Evolutionary conservation across 768 basidiomycete species (phyloP).

Genomic region (Grammothele lineata): DNA sequence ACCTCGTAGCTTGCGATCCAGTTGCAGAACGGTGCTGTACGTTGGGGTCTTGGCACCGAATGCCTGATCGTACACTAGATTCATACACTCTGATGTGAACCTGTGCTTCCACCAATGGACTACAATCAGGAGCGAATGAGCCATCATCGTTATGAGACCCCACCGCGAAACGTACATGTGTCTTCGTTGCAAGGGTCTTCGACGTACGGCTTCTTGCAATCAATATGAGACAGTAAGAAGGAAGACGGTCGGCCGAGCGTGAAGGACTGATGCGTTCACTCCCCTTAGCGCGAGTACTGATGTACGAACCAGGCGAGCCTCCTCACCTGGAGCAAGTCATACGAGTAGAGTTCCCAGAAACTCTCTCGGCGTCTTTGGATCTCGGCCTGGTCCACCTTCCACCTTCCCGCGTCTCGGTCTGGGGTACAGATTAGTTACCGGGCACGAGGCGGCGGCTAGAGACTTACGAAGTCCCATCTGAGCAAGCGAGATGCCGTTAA

Average conservation of each 20-base stretch:
- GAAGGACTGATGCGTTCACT: conserved; percentile 62
- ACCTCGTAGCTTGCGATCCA: conserved; percentile 59
- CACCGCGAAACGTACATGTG: conserved; percentile 46
- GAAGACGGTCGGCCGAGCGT: conserved; percentile 71
- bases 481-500: no score
- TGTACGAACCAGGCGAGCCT: no score
- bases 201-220: conserved; percentile 47
- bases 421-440: not conserved
- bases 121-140: conserved; percentile 12
- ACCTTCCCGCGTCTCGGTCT: conserved; percentile 69
- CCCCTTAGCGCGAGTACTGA: no score
- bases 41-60: conserved; percentile 61
- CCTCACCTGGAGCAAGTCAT: conserved; percentile 65
- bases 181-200: conserved; percentile 41
- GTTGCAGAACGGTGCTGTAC: conserved; percentile 59
- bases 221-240: conserved; percentile 51
- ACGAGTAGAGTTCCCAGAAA: conserved; percentile 66
- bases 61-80: conserved; percentile 62
- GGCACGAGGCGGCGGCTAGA: not conserved
- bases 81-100: conserved; percentile 59
- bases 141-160: not conserved
- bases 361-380: conserved; percentile 54
- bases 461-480: conserved; percentile 67
- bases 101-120: conserved; percentile 63
- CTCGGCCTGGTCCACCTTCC: conserved; percentile 54